These are phyloP conservation scores for Pichia manshurica DNA, from an alignment of 805 yeast genomes.

Conservation along the genomic window DNA sequence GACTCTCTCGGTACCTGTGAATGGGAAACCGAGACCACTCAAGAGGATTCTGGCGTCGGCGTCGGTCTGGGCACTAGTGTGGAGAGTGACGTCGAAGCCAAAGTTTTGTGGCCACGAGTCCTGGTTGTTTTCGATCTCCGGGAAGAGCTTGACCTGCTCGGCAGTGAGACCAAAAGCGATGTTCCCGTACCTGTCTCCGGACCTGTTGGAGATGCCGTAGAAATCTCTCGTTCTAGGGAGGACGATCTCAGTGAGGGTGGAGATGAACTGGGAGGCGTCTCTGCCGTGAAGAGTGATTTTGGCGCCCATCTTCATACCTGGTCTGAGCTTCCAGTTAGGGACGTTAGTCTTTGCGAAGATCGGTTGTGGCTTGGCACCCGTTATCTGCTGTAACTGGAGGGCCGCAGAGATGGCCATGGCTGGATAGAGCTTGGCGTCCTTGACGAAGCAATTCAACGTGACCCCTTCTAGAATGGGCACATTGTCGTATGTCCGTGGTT, in stretches of 20 bases:
- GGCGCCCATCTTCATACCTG: slow-evolving; percentile 89
- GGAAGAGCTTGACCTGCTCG: slow-evolving; percentile 76
- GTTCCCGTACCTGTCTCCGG: slow-evolving; percentile 85
- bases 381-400: slow-evolving; percentile 83
- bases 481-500: slow-evolving; percentile 59
- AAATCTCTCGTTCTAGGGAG: slow-evolving; percentile 90
- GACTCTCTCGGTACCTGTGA: slow-evolving; percentile 47
- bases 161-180: slow-evolving; percentile 77
- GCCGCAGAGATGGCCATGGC: slow-evolving; percentile 72
- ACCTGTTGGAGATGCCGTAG: slow-evolving; percentile 62
- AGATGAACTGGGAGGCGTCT: slow-evolving; percentile 77
- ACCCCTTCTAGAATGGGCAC: slow-evolving; percentile 69
- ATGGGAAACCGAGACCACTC: slow-evolving; percentile 79
- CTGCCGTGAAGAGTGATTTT: slow-evolving; percentile 71
- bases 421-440: slow-evolving; percentile 61
- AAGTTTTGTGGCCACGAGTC: slow-evolving; percentile 84
- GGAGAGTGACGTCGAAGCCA: slow-evolving; percentile 80
- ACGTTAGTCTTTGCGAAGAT: slow-evolving; percentile 74
- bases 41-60: slow-evolving; percentile 81
- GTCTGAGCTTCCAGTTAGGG: slow-evolving; percentile 79
- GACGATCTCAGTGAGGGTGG: slow-evolving; percentile 86
- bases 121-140: slow-evolving; percentile 86
- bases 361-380: slow-evolving; percentile 79
- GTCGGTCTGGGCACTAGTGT: slow-evolving; percentile 86
- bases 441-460: slow-evolving; percentile 69